phyloP scores from a whole-genome alignment of 805 yeast species.

The Lipomyces mesembrius region DNA sequence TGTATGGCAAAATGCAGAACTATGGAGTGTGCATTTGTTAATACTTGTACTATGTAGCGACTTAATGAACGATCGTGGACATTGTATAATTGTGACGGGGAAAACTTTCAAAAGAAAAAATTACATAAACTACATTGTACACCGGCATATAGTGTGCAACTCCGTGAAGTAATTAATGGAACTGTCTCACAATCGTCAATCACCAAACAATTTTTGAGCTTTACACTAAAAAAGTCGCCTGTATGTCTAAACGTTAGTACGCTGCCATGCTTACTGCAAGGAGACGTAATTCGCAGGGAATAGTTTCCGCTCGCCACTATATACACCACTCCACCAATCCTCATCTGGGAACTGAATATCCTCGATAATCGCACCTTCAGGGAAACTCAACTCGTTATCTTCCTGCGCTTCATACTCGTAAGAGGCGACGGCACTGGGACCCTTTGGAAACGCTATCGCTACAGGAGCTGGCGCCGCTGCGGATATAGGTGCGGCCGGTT shows the following conservation, averaged over 20 bases:
- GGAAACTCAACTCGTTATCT: slow-evolving; percentile 85
- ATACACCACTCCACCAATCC: slow-evolving; percentile 96
- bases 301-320: slow-evolving; percentile 76
- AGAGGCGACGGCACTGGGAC: slow-evolving; percentile 63
- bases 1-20: neutral
- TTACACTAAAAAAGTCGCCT: neutral
- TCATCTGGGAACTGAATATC: slow-evolving; percentile 89
- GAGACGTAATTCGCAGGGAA: slow-evolving; percentile 90
- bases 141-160: neutral
- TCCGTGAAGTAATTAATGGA: neutral
- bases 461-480: slow-evolving; percentile 38
- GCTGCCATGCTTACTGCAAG: slow-evolving; percentile 14
- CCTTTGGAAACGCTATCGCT: slow-evolving; percentile 41
- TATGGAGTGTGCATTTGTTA: neutral
- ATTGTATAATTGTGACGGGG: neutral
- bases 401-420: slow-evolving; percentile 89
- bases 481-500: slow-evolving; percentile 15
- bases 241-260: neutral
- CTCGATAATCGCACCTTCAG: slow-evolving; percentile 78
- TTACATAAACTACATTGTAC: neutral
- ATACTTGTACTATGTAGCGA: neutral
- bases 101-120: too few relatives aligned
- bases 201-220: neutral
- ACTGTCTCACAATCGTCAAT: neutral
- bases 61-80: neutral